Evolutionary conservation across 768 basidiomycete genomes (phyloP), one percentile per base, ranked within the genome.

Genomic region (Tylopilus plumbeoviolaceoides): DNA sequence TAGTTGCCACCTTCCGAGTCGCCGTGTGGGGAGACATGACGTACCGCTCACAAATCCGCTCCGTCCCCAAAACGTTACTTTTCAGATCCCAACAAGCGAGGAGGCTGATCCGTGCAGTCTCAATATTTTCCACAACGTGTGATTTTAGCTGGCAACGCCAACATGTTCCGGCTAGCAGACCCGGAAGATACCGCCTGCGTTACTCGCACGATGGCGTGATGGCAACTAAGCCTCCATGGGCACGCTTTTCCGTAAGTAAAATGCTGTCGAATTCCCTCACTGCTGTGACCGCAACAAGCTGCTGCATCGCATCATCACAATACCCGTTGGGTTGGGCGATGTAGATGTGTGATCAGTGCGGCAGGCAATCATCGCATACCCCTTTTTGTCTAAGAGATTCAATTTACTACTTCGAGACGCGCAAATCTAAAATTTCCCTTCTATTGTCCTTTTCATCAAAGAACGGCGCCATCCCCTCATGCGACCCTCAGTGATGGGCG

Each of bases 1-100:
- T 38, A 36, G 35, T 15, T 2, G 31, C 5, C 40, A 44, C 50
- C 41, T 43, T 59, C 51, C 35, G 47, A 57, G 49, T 57, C 51
- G 58, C 62, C 61, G 55, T 61, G 62, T 52, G 53, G 61, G 53
- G 59, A 46, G 55, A 45, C 55, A 61, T 64, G 63, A 63, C 61
- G 61, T 63, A 59, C 53, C 48, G 5, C 46, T 30, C 49, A 43
- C 43, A 50, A 27, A 50, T 51, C 54, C 28, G 49, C 49, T 45
- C 46, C 43, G 41, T 46, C 44, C 46, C 40, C 38, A 21, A 62
- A 62, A 50, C 43, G 40, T 48, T 52, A 20, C 59, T 38, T 47
- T 47, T 41, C 43, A 41, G 50, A 47, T 52, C 46, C 43, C 43
- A 38, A 38, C 44, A 25, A 58, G 42, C 43, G 4, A 44, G 31